These are phyloP conservation scores for Xylaria sp. DNA, from an alignment of 495 filamentous ascomycete species.

Conservation along the genomic window DNA sequence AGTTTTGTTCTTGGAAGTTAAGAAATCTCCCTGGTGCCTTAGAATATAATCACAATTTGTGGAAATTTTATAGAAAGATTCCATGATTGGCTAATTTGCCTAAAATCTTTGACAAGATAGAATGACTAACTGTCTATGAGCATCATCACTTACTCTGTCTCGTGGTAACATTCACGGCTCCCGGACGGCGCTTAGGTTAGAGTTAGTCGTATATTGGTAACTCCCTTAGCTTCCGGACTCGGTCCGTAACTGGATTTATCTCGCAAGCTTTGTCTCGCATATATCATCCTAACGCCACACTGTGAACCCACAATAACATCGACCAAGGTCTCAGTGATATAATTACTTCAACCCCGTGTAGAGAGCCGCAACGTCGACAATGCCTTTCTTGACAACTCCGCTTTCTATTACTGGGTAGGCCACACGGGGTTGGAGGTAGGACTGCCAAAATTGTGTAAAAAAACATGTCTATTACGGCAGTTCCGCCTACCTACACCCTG, in stretches of 20 bases:
- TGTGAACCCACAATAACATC: not conserved
- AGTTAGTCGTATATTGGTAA: not conserved
- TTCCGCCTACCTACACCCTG: not conserved
- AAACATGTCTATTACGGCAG: not conserved
- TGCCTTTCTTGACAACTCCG: not conserved
- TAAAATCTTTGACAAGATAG: not conserved
- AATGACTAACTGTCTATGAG: not conserved
- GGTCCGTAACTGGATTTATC: not conserved
- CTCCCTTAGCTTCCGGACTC: not conserved
- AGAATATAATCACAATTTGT: not conserved
- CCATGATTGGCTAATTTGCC: not conserved
- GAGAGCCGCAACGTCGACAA: not conserved
- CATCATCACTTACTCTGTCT: no score
- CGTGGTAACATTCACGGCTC: not conserved
- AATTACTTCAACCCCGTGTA: not conserved
- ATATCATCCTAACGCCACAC: not conserved
- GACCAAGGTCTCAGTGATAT: not conserved
- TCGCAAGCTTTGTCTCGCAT: no score
- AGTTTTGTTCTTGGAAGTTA: not conserved
- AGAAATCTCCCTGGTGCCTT: not conserved
- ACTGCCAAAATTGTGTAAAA: not conserved
- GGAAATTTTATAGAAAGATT: not conserved
- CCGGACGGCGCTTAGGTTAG: not conserved
- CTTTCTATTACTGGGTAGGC: not conserved
- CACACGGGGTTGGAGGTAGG: not conserved